Evolutionary conservation across 2,329 filamentous ascomycete species (phyloP), one percentile per base, ranked within the genome.

Genomic region (Xylaria sp.): DNA sequence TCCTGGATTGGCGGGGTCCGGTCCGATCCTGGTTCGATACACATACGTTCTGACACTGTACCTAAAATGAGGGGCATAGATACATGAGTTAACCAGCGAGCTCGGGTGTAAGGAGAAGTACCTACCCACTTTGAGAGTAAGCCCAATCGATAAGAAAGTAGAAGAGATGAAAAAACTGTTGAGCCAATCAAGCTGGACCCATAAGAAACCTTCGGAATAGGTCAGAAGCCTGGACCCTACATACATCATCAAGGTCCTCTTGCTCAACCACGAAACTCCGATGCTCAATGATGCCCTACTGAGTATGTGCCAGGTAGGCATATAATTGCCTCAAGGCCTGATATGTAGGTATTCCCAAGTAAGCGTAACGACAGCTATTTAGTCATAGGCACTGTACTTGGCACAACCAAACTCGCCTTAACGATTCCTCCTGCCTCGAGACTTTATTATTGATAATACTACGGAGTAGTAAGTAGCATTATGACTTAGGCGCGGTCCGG

Each of bases 1-100:
- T 32, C 18, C 16, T 50, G 60, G 50, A 21, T 61, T 68, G 68
- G 68, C 65, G 65, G 68, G 68, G 68, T 70, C 65, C 60, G 60
- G 32, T 63, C 68, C 51, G 55, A 65, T 64, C 63, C 54, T 67
- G 51, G 60, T 62, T 65, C 57, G 57, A 68, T 53, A 27, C 59
- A 64, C 12, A 16, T 51, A 21, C n/a, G 29, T 55, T 21, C 37
- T 29, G 29, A 57, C 35, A 37, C 59, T 61, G 53, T 27, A 25
- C 13, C 40, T 32, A 51, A 57, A 53, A 68, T 61, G 68, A 70
- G 68, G 68, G 68, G 68, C 65, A 68, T 4, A 47, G 65, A 3
- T 68, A 68, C 68, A 40, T 55, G 21, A 18, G 12, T 27, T 23
- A 3, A 3, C 50, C 54, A 25, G 37, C 44, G 57, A 65, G 21